Evolutionary conservation across 768 basidiomycete genomes (phyloP).

Genomic region (Amanita rubescens): DNA sequence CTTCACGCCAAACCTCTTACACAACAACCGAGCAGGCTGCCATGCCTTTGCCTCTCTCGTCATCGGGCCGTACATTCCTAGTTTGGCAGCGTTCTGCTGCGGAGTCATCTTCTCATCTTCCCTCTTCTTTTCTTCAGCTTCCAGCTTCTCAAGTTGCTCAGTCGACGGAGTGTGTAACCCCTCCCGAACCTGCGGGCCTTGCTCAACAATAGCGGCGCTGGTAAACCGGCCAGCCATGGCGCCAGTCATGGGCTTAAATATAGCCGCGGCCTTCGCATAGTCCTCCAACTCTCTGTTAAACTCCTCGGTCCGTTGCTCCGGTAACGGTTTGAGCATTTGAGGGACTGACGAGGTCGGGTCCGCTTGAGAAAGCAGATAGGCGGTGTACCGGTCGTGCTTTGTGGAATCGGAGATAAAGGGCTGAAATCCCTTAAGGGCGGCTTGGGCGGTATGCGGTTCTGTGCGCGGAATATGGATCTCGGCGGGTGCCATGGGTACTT

Average conservation of each 20-base stretch:
- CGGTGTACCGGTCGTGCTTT: constrained; percentile 81
- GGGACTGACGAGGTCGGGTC: constrained; percentile 35
- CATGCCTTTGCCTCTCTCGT: constrained; percentile 72
- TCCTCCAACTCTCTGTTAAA: constrained; percentile 81
- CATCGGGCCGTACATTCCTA: constrained; percentile 87
- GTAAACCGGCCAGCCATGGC: constrained; percentile 96
- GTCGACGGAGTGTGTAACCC: constrained; percentile 58
- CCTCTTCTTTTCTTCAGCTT: constrained; percentile 30
- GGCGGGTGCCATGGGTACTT: constrained; percentile 18
- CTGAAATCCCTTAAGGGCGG: constrained; percentile 84
- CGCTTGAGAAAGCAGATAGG: constrained; percentile 74
- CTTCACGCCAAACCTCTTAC: constrained; percentile 90
- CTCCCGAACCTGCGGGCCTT: constrained; percentile 52
- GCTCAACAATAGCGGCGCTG: constrained; percentile 66
- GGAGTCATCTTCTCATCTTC: constrained; percentile 62
- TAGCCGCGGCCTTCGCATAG: constrained; percentile 77
- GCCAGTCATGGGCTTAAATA: constrained; percentile 88
- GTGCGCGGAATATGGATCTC: constrained; percentile 41
- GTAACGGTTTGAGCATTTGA: constrained; percentile 41
- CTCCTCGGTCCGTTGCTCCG: constrained; percentile 53
- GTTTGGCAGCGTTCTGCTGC: constrained; percentile 69
- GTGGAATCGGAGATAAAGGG: constrained; percentile 71
- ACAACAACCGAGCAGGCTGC: constrained; percentile 80
- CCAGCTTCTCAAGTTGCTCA: constrained; percentile 37
- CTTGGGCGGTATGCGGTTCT: constrained; percentile 76